Percentiles rank a stretch among this genome's conserved stretches.
Conservation (phyloP, 75 land plant species). For the Ceratopteris richardii region DNA sequence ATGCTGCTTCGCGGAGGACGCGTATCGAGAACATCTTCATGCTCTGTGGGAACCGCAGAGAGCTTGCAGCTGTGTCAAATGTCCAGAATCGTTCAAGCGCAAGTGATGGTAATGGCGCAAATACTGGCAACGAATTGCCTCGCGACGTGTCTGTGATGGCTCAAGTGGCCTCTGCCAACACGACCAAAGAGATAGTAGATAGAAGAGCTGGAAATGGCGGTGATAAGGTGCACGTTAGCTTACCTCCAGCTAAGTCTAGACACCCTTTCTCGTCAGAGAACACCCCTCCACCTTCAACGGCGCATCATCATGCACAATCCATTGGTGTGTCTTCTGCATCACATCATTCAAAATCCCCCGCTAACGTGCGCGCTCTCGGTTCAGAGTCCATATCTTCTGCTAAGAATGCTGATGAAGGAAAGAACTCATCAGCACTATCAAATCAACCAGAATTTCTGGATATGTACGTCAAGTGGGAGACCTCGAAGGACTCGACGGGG, state of each 20-base stretch:
- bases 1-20: slow-evolving; percentile 40
- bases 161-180: no score
- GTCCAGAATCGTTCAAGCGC: no score
- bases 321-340: background rate
- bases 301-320: background rate
- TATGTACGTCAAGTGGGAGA: slow-evolving; percentile 83
- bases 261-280: background rate
- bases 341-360: no score
- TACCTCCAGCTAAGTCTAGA: background rate
- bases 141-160: background rate
- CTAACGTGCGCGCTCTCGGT: background rate
- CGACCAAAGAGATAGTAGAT: background rate
- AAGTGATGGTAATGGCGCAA: no score
- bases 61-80: slow-evolving; percentile 27
- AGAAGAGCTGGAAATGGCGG: background rate
- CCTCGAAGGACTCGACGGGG: slow-evolving; percentile 48
- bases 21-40: slow-evolving; percentile 84
- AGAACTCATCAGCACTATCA: background rate
- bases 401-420: background rate
- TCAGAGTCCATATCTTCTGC: background rate
- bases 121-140: background rate
- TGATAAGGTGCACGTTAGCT: background rate
- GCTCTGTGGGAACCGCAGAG: slow-evolving; percentile 82
- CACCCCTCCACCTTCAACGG: background rate
- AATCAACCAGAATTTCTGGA: slow-evolving; percentile 13